Percentiles rank a stretch among this genome's conserved stretches.
Conservation (phyloP, 2,329 filamentous ascomycete species). For the Hypoxylon sp. region DNA sequence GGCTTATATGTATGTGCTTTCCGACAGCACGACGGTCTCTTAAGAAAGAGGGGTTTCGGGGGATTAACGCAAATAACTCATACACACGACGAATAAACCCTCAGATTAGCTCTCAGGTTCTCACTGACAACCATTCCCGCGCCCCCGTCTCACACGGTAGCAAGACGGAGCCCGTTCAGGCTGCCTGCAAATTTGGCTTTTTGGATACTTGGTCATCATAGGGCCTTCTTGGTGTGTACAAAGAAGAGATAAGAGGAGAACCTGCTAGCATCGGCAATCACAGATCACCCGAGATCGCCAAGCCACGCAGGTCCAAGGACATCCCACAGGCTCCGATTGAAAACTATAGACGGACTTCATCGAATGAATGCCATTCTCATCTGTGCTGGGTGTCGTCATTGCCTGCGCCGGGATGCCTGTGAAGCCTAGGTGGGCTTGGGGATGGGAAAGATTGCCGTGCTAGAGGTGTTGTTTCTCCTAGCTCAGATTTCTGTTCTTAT, state of each 20-base stretch:
- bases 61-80: not conserved
- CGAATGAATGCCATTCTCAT: conserved; percentile 44
- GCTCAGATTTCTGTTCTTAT: conserved; percentile 67
- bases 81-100: conserved; percentile 53
- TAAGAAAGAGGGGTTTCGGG: not conserved
- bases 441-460: conserved; percentile 23
- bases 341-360: conserved; percentile 59
- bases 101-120: conserved; percentile 71
- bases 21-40: not conserved
- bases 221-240: conserved; percentile 53
- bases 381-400: conserved; percentile 49
- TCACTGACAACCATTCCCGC: conserved; percentile 61
- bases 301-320: conserved; percentile 39
- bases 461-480: conserved; percentile 39
- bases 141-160: conserved; percentile 25
- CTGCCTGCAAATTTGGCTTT: conserved; percentile 71
- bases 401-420: conserved; percentile 37
- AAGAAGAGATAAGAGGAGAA: conserved; percentile 32
- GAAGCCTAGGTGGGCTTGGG: conserved; percentile 28
- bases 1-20: not conserved
- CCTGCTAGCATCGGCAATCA: conserved; percentile 22
- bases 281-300: conserved; percentile 35
- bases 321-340: conserved; percentile 64
- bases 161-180: conserved; percentile 47
- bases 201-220: conserved; percentile 66